Percentiles rank a stretch among this genome's conserved stretches.
phyloP scores from a whole-genome alignment of 2,329 filamentous ascomycete genomes.

The Acrodontium crateriforme region DNA sequence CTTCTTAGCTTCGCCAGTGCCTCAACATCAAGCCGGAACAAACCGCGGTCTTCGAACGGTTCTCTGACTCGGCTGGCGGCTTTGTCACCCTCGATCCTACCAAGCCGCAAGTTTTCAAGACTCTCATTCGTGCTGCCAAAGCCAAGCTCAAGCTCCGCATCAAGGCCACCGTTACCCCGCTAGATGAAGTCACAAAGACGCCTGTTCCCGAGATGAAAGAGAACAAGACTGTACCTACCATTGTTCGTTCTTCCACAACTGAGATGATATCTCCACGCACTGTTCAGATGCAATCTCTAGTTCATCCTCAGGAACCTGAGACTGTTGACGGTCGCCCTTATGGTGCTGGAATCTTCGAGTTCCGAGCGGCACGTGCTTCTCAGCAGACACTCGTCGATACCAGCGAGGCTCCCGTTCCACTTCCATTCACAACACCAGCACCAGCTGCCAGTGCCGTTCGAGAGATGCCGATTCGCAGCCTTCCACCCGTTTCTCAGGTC shows the following conservation, averaged over 20 bases:
- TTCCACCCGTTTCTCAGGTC: conserved; percentile 27
- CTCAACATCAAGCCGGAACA: conserved; percentile 51
- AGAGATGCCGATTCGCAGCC: conserved; percentile 15
- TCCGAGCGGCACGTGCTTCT: conserved; percentile 21
- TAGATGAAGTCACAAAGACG: conserved; percentile 8
- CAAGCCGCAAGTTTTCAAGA: conserved; percentile 82
- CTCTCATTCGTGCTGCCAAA: conserved; percentile 90
- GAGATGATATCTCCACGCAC: conserved; percentile 10
- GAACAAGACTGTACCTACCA: conserved; percentile 10
- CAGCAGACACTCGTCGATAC: conserved; percentile 16
- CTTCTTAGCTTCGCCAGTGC: conserved; percentile 49
- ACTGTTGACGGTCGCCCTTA: conserved; percentile 17
- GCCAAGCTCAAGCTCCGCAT: conserved; percentile 96
- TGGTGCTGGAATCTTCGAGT: conserved; percentile 25
- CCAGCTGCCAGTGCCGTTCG: conserved; percentile 13
- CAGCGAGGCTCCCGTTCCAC: conserved; percentile 25
- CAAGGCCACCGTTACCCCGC: conserved; percentile 27
- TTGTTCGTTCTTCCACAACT: conserved; percentile 9
- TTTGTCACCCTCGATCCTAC: conserved; percentile 67
- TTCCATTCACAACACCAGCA: conserved; percentile 19
- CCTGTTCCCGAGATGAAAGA: conserved; percentile 4
- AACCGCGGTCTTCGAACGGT: conserved; percentile 68
- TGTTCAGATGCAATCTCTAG: too few species aligned
- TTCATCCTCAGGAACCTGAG: conserved; percentile 11
- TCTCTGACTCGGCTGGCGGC: conserved; percentile 76